Evolutionary conservation across 2,329 filamentous ascomycete species (phyloP), one percentile per base, ranked within the genome.

Genomic region (Diaporthe nobilis): DNA sequence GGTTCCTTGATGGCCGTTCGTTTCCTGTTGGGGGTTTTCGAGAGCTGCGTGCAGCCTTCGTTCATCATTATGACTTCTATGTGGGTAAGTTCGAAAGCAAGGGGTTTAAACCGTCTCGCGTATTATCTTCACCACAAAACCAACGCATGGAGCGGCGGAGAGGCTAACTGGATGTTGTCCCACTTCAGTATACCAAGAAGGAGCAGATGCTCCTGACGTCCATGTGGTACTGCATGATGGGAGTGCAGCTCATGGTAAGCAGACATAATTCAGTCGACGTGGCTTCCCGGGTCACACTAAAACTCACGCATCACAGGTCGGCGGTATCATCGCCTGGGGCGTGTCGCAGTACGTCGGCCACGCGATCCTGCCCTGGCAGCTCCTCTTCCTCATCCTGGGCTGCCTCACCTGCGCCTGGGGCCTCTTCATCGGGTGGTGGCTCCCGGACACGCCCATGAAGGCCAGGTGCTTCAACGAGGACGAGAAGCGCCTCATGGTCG

Each of bases 401-500:
- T 77, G 82, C 4, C 76, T 82, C 1, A 87, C 84, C 3, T 80
- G 80, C 12, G 75, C 80, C 5, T 84, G 81, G 81, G 84, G 82
- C 22, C 68, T 82, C 31, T 81, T 85, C 20, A 82, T 86, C 68
- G 81, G 82, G 13, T 82, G 82, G 77, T 84, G 82, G 78, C 83
- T 91, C 28, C 88, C 88, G 0, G 88, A 91, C 77, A 86, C 85
- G 57, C 89, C 90, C 0, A 85, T 86, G 70, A 88, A 87, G 72
- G 88, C 89, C 4, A 85, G 84, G 37, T 90, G 90, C 76, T 82
- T 88, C 44, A 84, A 80, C n/a, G 82, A 85, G 15, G 83, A 84
- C 28, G 82, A 87, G 49, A 85, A 85, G 57, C 79, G 80, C 13
- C 78, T 85, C 47, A 79, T 83, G 73, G 80, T 85, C 12, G 82